These are phyloP conservation scores for Neurospora cerealis DNA, from an alignment of 495 filamentous ascomycete genomes.

Conservation along the genomic window DNA sequence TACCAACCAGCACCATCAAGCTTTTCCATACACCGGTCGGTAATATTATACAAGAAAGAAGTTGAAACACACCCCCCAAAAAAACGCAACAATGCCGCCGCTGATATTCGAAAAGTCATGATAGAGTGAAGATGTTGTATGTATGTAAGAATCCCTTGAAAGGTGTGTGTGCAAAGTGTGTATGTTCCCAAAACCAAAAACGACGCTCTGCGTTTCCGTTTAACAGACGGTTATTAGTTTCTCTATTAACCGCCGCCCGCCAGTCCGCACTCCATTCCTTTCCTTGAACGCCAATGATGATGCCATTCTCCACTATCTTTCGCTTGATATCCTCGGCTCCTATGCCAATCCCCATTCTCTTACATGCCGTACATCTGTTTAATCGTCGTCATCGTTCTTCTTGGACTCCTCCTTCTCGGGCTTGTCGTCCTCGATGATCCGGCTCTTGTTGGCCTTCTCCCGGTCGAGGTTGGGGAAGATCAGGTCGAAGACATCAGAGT, in stretches of 20 bases:
- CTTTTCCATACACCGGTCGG: neutral
- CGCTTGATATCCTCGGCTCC: neutral
- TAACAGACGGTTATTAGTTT: neutral
- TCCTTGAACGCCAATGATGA: constrained; percentile 2
- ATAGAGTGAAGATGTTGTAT: neutral
- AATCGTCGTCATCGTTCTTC: constrained; percentile 18
- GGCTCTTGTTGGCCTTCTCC: constrained; percentile 61
- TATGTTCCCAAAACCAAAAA: neutral
- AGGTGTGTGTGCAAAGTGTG: neutral
- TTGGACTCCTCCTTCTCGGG: constrained; percentile 33
- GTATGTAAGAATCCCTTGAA: neutral
- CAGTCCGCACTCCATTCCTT: constrained; percentile 4
- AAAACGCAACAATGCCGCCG: neutral
- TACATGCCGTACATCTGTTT: constrained; percentile 7
- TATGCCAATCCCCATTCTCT: neutral
- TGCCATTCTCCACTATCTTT: constrained; percentile 3
- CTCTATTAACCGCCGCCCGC: neutral
- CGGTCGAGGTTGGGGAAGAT: constrained; percentile 78
- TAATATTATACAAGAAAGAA: neutral
- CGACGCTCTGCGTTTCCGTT: neutral
- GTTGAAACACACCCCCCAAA: neutral
- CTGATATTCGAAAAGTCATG: neutral
- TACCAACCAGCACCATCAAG: neutral
- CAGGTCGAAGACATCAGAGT: constrained; percentile 83
- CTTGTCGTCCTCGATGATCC: constrained; percentile 47